phyloP scores from a whole-genome alignment of 164 flowering plant species.

The Kingdonia uniflora region DNA sequence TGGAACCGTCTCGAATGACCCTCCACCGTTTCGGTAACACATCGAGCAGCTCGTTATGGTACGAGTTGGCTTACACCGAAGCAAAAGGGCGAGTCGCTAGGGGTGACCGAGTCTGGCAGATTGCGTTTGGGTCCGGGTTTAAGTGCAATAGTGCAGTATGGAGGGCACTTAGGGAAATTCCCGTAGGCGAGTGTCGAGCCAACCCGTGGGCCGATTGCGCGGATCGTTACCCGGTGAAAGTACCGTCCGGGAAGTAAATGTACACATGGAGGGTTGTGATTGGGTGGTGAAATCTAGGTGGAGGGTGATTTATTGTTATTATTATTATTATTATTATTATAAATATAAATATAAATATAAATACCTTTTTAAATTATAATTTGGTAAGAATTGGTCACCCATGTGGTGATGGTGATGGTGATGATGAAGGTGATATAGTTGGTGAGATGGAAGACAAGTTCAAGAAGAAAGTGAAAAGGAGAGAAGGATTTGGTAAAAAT shows the following conservation, averaged over 20 bases:
- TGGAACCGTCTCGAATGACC: slow-evolving; percentile 91
- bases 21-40: slow-evolving; percentile 84
- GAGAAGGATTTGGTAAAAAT: no score
- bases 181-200: slow-evolving; percentile 12
- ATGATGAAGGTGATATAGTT: no score
- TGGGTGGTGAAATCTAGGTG: not conserved
- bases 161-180: slow-evolving; percentile 35
- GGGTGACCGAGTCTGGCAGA: slow-evolving; percentile 80
- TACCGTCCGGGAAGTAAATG: not conserved
- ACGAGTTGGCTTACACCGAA: slow-evolving; percentile 52
- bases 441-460: no score
- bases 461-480: no score
- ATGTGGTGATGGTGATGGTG: no score
- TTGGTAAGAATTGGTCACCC: no score
- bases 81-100: slow-evolving; percentile 56
- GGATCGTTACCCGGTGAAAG: slow-evolving; percentile 52
- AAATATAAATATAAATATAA: no score
- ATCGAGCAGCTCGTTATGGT: slow-evolving; percentile 49
- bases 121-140: slow-evolving; percentile 85
- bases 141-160: slow-evolving; percentile 93
- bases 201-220: slow-evolving; percentile 56
- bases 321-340: no score
- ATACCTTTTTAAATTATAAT: no score
- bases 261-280: not conserved
- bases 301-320: no score